These are phyloP conservation scores for Ceratocystis cubensis DNA, from an alignment of 2,329 filamentous ascomycete species.

Conservation along the genomic window DNA sequence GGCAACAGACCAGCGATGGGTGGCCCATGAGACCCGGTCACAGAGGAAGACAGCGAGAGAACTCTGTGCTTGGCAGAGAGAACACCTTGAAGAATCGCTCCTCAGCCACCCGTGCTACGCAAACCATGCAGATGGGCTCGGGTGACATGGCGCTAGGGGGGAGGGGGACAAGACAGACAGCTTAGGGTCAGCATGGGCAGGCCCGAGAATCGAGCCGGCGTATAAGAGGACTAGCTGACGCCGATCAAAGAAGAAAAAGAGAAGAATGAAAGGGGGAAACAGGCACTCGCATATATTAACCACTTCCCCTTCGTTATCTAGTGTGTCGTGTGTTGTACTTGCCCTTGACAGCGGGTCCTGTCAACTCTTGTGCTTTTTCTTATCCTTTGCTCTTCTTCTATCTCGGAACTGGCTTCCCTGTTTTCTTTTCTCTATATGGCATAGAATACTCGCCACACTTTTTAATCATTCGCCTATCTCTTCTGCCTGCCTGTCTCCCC, in stretches of 20 bases:
- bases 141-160: not conserved
- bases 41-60: not conserved
- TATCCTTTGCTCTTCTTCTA: not conserved
- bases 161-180: not conserved
- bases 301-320: no score
- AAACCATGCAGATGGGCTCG: conserved; percentile 2
- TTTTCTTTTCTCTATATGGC: conserved; percentile 17
- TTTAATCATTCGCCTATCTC: not conserved
- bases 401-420: conserved; percentile 21
- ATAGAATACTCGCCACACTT: no score
- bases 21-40: not conserved
- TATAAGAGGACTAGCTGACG: not conserved
- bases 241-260: not conserved
- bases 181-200: not conserved
- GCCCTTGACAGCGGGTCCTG: not conserved
- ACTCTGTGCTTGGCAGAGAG: not conserved
- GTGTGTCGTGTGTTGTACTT: not conserved
- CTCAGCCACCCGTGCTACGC: not conserved
- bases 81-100: not conserved
- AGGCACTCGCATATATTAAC: no score
- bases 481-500: not conserved
- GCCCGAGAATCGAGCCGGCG: not conserved
- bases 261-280: not conserved
- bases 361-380: not conserved
- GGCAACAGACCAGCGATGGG: not conserved